Evolutionary conservation across 2,329 filamentous ascomycete species (phyloP).

Genomic region (Botrytis hyacinthi): DNA sequence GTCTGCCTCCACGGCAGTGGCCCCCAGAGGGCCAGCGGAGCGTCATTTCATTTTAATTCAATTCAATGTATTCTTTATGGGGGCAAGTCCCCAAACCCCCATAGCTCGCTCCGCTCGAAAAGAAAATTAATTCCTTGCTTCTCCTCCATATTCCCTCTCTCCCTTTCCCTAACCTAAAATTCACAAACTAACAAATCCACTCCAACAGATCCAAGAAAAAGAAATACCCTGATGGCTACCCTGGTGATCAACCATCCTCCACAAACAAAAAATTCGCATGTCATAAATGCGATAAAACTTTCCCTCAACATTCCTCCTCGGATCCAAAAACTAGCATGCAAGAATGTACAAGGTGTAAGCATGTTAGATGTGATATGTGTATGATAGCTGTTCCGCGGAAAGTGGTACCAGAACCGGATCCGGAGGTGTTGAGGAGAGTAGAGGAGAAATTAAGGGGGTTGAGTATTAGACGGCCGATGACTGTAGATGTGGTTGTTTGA

Average conservation of each 20-base stretch:
- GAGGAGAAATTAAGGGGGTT: slow-evolving; percentile 51
- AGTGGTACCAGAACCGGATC: slow-evolving; percentile 60
- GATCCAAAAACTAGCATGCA: slow-evolving; percentile 35
- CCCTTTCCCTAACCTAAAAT: fast-evolving
- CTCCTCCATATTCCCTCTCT: background rate
- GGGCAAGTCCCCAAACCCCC: background rate
- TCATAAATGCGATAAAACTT: slow-evolving; percentile 60
- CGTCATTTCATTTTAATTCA: background rate
- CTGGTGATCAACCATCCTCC: slow-evolving; percentile 51
- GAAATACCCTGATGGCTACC: slow-evolving; percentile 69
- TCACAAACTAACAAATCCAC: slow-evolving; percentile 21
- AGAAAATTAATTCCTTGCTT: background rate
- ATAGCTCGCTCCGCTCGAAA: background rate
- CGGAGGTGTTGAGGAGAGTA: slow-evolving; percentile 56
- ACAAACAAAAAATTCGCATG: slow-evolving; percentile 51
- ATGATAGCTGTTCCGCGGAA: slow-evolving; percentile 47
- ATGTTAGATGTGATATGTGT: slow-evolving; percentile 59
- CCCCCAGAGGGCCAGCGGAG: background rate
- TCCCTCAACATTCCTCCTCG: slow-evolving; percentile 41
- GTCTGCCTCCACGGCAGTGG: background rate
- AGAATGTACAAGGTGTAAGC: slow-evolving; percentile 58
- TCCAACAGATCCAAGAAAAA: slow-evolving; percentile 58
- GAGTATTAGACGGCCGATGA: slow-evolving; percentile 17
- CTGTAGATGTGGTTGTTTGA: background rate
- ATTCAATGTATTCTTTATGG: background rate